A percentile compares a stretch with the other conserved stretches of the same genome.
phyloP scores from a whole-genome alignment of 805 yeast species.

The Pichia manshurica region DNA sequence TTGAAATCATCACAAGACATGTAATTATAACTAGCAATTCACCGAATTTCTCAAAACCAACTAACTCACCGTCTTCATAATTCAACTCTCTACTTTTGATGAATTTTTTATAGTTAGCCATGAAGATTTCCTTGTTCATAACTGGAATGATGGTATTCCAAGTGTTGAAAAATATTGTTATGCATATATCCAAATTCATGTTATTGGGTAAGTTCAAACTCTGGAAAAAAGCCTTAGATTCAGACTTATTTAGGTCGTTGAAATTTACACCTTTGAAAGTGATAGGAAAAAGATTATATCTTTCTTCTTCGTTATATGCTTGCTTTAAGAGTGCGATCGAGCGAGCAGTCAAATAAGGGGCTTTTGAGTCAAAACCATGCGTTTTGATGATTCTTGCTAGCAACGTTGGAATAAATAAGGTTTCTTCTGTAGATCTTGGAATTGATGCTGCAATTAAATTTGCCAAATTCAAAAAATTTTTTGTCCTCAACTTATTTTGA shows the following conservation, averaged over 20 bases:
- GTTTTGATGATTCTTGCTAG: conserved; percentile 63
- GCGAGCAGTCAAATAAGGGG: conserved; percentile 65
- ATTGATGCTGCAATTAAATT: conserved; percentile 63
- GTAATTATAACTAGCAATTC: conserved; percentile 46
- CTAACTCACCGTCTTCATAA: conserved; percentile 37
- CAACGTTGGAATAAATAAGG: conserved; percentile 65
- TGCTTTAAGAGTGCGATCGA: conserved; percentile 66
- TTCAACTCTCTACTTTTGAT: conserved; percentile 40
- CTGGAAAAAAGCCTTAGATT: conserved; percentile 42
- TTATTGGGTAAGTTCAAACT: conserved; percentile 44
- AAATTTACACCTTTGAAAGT: conserved; percentile 35
- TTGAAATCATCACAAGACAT: conserved; percentile 44
- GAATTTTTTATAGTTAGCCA: conserved; percentile 49
- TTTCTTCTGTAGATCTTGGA: conserved; percentile 75
- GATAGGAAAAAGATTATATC: conserved; percentile 28
- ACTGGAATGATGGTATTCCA: conserved; percentile 74
- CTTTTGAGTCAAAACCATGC: conserved; percentile 66
- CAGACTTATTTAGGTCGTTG: conserved; percentile 32
- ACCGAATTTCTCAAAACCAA: conserved; percentile 49
- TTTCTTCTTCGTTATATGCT: conserved; percentile 30
- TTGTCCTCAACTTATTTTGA: conserved; percentile 39
- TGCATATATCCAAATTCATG: conserved; percentile 59
- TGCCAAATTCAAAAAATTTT: conserved; percentile 42
- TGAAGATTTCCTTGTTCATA: conserved; percentile 63
- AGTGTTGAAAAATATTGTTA: conserved; percentile 63